Conservation (phyloP, 2,329 filamentous ascomycete species). For the Alternaria sp. region DNA sequence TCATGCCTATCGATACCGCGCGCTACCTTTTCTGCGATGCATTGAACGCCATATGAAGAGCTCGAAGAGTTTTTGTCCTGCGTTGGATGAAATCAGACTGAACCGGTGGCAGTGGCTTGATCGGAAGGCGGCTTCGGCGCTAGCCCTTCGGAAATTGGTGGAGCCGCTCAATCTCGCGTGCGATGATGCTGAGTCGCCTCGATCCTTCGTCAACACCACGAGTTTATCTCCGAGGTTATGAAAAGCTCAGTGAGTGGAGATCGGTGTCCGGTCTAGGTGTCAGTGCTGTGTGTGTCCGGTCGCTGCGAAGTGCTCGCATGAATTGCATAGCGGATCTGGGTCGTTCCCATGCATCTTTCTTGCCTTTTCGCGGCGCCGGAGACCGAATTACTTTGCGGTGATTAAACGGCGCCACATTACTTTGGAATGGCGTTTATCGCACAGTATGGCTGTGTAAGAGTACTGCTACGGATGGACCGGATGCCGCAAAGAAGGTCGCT, state of each 20-base stretch:
- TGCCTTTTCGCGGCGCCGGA: neutral
- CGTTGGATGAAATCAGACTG: neutral
- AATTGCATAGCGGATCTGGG: neutral
- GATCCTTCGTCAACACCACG: neutral
- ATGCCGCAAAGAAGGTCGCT: neutral
- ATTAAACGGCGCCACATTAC: neutral
- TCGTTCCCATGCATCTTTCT: neutral
- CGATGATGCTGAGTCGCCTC: neutral
- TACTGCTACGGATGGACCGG: neutral
- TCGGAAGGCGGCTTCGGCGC: neutral
- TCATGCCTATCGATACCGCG: neutral
- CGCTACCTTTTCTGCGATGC: neutral
- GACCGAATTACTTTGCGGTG: neutral
- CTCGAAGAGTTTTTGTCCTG: neutral
- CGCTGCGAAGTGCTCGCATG: neutral
- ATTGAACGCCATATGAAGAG: neutral
- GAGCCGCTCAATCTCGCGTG: neutral
- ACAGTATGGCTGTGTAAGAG: neutral
- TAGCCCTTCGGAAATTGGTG: neutral
- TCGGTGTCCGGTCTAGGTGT: neutral
- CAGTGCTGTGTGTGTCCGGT: neutral
- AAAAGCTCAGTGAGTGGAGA: neutral
- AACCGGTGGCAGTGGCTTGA: neutral
- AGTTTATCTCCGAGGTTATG: neutral
- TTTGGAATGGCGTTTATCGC: neutral